phyloP scores from a whole-genome alignment of 257 asterid species.

The Scutellaria minor region DNA sequence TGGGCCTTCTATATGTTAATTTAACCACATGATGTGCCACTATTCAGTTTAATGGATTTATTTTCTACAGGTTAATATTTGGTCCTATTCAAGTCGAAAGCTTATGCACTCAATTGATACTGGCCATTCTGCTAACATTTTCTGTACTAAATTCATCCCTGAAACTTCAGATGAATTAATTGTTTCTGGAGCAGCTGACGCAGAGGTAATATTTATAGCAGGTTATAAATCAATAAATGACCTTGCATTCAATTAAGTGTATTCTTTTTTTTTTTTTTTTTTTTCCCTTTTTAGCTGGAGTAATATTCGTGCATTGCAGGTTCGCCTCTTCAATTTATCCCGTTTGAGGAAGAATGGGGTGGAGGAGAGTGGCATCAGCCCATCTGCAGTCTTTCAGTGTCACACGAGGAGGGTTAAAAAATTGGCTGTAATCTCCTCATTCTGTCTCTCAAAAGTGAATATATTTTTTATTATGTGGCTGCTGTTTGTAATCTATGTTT shows the following conservation, averaged over 20 bases:
- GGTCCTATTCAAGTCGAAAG: slow-evolving; percentile 77
- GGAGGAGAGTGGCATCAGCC: slow-evolving; percentile 59
- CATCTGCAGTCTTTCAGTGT: slow-evolving; percentile 80
- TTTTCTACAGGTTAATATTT: slow-evolving; percentile 82
- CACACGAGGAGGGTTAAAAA: slow-evolving; percentile 94
- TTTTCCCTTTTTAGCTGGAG: neutral
- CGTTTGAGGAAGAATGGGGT: slow-evolving; percentile 55
- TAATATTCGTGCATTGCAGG: slow-evolving; percentile 56
- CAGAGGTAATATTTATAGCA: slow-evolving; percentile 67
- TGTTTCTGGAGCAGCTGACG: slow-evolving; percentile 98
- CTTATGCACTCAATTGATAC: slow-evolving; percentile 89
- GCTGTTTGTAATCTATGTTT: slow-evolving; percentile 31
- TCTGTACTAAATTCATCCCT: slow-evolving; percentile 94
- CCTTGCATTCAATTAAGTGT: slow-evolving; percentile 12
- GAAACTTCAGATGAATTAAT: slow-evolving; percentile 93
- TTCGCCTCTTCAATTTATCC: slow-evolving; percentile 87
- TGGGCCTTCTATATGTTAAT: neutral
- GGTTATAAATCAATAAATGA: slow-evolving; percentile 21
- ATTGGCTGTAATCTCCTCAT: slow-evolving; percentile 76
- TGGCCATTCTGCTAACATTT: slow-evolving; percentile 91
- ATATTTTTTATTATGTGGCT: slow-evolving; percentile 21
- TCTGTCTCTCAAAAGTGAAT: slow-evolving; percentile 26
- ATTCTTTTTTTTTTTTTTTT: slow-evolving; percentile 20
- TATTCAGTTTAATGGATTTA: slow-evolving; percentile 21
- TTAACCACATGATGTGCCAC: neutral